Conservation (phyloP, 768 basidiomycete genomes). For the Tricholoma terreum region DNA sequence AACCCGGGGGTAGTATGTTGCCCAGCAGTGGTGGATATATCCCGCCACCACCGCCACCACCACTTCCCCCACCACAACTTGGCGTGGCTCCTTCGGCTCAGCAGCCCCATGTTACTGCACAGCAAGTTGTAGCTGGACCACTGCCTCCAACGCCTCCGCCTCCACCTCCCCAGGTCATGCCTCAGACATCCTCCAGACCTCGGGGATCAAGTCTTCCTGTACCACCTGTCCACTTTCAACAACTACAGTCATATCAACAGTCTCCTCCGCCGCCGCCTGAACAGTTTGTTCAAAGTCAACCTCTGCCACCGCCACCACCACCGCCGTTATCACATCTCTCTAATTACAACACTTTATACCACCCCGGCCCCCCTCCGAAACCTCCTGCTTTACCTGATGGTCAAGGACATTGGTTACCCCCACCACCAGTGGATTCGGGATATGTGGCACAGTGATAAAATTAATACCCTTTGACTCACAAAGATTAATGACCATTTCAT, state of each 20-base stretch:
- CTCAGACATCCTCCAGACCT: slow-evolving; percentile 28
- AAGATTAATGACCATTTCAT: not conserved
- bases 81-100: slow-evolving; percentile 15
- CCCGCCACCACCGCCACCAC: slow-evolving; percentile 34
- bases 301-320: slow-evolving; percentile 37
- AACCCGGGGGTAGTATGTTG: slow-evolving; percentile 22
- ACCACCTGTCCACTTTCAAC: slow-evolving; percentile 42
- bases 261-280: slow-evolving; percentile 33
- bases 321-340: slow-evolving; percentile 16
- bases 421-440: slow-evolving; percentile 18
- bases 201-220: slow-evolving; percentile 51
- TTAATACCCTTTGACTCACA: not conserved
- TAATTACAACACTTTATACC: slow-evolving; percentile 22
- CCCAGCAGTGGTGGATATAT: slow-evolving; percentile 25
- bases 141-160: slow-evolving; percentile 31
- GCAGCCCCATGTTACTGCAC: slow-evolving; percentile 14
- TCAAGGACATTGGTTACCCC: slow-evolving; percentile 36
- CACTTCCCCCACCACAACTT: slow-evolving; percentile 24
- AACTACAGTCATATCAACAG: slow-evolving; percentile 23
- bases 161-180: slow-evolving; percentile 31
- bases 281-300: slow-evolving; percentile 23
- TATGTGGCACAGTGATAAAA: slow-evolving; percentile 29
- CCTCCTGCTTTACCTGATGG: slow-evolving; percentile 32
- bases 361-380: slow-evolving; percentile 40
- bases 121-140: slow-evolving; percentile 17